Percentiles rank a stretch among this genome's conserved stretches.
Conservation (phyloP, 2,329 filamentous ascomycete genomes). For the Aureobasidium leucospermi region DNA sequence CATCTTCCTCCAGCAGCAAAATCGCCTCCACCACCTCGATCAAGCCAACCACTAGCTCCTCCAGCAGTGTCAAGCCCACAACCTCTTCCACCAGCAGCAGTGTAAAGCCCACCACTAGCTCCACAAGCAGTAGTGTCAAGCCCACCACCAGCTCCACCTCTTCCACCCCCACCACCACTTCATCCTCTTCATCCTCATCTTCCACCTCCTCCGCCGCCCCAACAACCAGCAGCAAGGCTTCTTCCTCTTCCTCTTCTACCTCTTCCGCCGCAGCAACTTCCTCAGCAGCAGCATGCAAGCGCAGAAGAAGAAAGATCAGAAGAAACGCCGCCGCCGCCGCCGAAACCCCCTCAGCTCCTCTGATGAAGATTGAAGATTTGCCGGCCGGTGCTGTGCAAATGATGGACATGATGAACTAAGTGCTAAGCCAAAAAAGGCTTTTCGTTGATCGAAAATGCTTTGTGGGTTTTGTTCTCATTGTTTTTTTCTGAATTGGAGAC, state of each 20-base stretch:
- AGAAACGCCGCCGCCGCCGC: not conserved
- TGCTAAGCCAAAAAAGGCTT: not conserved
- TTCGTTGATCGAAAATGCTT: not conserved
- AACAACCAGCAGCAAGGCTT: not conserved
- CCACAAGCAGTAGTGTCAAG: not conserved
- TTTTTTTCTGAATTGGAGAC: not conserved
- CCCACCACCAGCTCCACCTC: not conserved
- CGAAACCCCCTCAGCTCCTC: not conserved
- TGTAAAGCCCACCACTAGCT: not conserved
- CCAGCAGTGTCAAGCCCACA: not conserved
- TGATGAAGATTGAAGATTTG: not conserved
- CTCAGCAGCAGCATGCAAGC: not conserved
- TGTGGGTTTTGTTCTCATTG: not conserved
- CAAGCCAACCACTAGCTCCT: not conserved
- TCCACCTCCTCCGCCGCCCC: not conserved
- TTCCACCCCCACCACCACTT: not conserved
- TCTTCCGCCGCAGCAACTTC: not conserved
- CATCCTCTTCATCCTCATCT: not conserved
- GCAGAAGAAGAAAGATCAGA: conserved; percentile 8
- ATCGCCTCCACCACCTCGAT: not conserved
- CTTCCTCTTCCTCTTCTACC: not conserved
- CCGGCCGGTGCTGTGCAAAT: not conserved
- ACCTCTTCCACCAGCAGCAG: not conserved
- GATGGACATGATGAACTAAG: not conserved
- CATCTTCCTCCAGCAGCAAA: not conserved